Evolutionary conservation across 2,329 filamentous ascomycete genomes (phyloP).

Genomic region (Aspergillus hortae): DNA sequence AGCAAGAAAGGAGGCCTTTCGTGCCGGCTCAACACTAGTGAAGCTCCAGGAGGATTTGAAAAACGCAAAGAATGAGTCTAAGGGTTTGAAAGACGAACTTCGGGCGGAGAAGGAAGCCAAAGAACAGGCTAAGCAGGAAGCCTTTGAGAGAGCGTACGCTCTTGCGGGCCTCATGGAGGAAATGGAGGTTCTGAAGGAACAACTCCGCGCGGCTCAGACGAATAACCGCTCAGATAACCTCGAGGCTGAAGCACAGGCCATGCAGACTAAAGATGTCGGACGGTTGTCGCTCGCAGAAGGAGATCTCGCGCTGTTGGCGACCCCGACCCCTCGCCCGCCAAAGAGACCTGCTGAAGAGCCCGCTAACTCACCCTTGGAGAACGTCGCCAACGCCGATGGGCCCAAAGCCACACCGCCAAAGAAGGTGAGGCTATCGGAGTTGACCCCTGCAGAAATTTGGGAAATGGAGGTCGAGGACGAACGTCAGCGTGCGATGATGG

Average conservation of each 20-base stretch:
- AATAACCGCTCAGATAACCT: conserved; percentile 32
- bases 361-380: conserved; percentile 16
- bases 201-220: conserved; percentile 37
- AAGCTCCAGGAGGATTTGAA: conserved; percentile 53
- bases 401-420: conserved; percentile 32
- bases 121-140: conserved; percentile 45
- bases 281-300: conserved; percentile 29
- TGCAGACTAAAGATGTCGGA: conserved; percentile 24
- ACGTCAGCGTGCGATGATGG: background rate
- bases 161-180: conserved; percentile 45
- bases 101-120: conserved; percentile 46
- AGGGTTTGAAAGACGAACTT: conserved; percentile 52
- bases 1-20: conserved; percentile 56
- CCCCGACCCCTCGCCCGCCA: conserved; percentile 29
- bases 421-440: conserved; percentile 30
- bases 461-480: background rate
- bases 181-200: conserved; percentile 41
- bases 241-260: conserved; percentile 31
- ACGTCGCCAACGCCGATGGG: conserved; percentile 4
- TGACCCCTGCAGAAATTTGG: conserved; percentile 21
- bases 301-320: conserved; percentile 29
- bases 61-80: conserved; percentile 42
- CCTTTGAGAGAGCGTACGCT: conserved; percentile 46
- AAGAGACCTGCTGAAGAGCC: conserved; percentile 33
- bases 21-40: conserved; percentile 52